Conservation (phyloP, 495 filamentous ascomycete species). For the Neurospora sp. region DNA sequence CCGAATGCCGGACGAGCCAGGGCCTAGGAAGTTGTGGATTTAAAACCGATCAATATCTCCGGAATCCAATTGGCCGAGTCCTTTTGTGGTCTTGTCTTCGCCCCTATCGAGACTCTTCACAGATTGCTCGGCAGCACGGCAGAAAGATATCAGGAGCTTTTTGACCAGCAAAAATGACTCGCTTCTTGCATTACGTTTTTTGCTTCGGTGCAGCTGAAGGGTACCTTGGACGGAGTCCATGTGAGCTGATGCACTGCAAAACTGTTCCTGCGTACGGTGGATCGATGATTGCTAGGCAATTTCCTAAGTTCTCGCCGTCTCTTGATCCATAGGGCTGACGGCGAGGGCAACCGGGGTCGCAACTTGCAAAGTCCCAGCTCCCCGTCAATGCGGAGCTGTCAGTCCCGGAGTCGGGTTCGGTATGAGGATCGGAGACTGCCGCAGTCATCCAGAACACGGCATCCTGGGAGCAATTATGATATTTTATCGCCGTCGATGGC, state of each 20-base stretch:
- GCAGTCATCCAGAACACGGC: neutral
- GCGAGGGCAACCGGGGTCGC: neutral
- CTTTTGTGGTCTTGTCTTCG: neutral
- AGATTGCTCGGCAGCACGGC: neutral
- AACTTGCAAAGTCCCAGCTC: neutral
- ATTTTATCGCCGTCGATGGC: neutral
- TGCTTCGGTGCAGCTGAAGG: neutral
- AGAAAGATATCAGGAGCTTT: neutral
- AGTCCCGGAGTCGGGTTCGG: neutral
- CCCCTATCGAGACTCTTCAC: neutral
- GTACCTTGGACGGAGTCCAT: neutral
- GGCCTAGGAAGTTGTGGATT: neutral
- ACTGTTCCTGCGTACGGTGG: neutral
- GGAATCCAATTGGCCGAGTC: neutral
- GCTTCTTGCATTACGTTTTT: neutral
- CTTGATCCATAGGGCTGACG: neutral
- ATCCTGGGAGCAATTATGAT: neutral
- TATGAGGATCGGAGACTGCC: neutral
- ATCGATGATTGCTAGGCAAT: neutral
- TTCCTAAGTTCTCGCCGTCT: neutral
- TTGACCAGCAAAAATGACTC: neutral
- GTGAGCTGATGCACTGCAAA: neutral
- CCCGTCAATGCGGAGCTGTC: neutral
- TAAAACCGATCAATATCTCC: neutral
- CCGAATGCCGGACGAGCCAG: neutral